Base-by-base conservation (phyloP, 352 stramenopile genomes). In the Phytophthora hibernalis region DNA sequence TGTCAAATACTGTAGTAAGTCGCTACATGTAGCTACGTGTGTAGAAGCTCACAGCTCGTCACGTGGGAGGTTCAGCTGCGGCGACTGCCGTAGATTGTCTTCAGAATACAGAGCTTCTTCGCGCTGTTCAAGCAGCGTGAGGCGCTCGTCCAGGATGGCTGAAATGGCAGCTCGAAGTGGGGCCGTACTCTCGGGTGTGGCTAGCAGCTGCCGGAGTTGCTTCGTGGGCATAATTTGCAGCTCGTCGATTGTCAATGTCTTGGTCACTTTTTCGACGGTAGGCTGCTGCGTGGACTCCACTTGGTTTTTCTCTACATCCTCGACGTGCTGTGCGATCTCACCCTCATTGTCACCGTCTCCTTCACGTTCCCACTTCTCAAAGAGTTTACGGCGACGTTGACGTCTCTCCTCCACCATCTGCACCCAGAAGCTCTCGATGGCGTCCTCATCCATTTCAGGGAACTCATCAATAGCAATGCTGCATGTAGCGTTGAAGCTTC, bases 391-490 rank as follows among this genome's bases (percentile, higher is more conserved):
- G 8, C 83, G 83, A 11, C 76, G 66, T 15, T 30, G 55, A 6
- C 82, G 74, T 18, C 71, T 59, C 1, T 71, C 54, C 45, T 93
- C 81, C 15, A 93, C 82, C 82, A 89, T 92, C 16, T 75, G 42
- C 59, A 92, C 79, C 86, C 86, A 94, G 48, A 90, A 96, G 20
- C 61, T 50, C 49, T 97, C 86, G 31, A 93, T 90, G 24, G 85
- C 86, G 40, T 83, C 70, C 10, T 91, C 82, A 44, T 90, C 77
- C 89, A 97, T 96, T n/a, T 87, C 79, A 0, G 89, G 87, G 57
- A 97, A 96, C 52, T 86, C 76, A 44, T 95, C 82, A 49, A 97
- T 95, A 18, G 87, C 87, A 61, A 97, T 89, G 52, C 76, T 93
- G 9, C 73, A 72, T 7, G 68, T 65, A 18, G 54, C 55, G 51